Evolutionary conservation across 2,329 filamentous ascomycete genomes (phyloP), one percentile per base, ranked within the genome.

Genomic region (Stachybotrys chartarum): DNA sequence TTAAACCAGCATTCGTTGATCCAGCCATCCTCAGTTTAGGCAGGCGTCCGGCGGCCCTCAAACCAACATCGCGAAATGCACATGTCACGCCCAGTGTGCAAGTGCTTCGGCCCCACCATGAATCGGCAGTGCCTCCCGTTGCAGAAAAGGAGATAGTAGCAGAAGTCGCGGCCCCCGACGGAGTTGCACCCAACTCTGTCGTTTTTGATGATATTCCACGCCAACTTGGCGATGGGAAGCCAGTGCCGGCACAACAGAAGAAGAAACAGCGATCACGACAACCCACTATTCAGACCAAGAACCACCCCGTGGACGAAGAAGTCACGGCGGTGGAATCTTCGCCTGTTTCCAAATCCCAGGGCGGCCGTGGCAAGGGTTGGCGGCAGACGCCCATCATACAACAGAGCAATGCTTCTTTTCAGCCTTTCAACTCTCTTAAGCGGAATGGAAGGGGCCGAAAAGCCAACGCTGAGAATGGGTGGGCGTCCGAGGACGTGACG

Each of bases 401-500:
- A 64, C 76, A 86, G 64, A 83, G 80, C 55, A 84, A 77, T 7
- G 70, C 81, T 3, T 82, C 81, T 0, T 87, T 86, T 57, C 84
- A 86, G 64, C 83, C 83, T 0, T 86, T 82, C 62, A 73, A 77
- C 48, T 79, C 80, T 1, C 68, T 86, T 1, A 91, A 80, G 75
- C 86, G 69, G 69, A 80, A 71, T 68, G 73, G 66, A 58, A 72
- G 75, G 62, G 77, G 75, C 57, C 74, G 69, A 55, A 76, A 70
- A 61, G 70, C 68, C 50, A 68, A 68, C 32, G 71, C 71, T 8
- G 82, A 90, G 48, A 95, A 91, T 68, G 93, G 91, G 4, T 97
- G 93, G 92, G 91, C 90, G 5, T 97, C 93, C 0, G 94, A 97
- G 67, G 93, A 97, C 66, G 92, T 93, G 24, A 97, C 91, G 0